Conservation (phyloP, 345 rosid species). For the Dipteronia sinensis region DNA sequence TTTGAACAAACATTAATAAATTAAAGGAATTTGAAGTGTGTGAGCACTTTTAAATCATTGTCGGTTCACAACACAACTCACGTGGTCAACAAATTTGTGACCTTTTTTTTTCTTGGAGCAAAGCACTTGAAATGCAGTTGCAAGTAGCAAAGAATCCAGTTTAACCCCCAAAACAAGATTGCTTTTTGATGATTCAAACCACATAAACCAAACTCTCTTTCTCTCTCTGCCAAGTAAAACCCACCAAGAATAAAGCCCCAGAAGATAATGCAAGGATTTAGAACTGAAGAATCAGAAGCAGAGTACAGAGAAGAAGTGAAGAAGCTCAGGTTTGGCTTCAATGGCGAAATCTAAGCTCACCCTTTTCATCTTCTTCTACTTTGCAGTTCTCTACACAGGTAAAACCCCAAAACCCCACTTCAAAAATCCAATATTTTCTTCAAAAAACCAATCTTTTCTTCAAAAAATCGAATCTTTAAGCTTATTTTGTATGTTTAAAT, state of each 20-base stretch:
- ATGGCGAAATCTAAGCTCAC: conserved; percentile 60
- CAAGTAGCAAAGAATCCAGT: conserved; percentile 3
- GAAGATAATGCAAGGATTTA: conserved; percentile 75
- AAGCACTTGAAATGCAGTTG: not conserved
- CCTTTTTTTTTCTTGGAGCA: not conserved
- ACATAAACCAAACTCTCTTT: conserved; percentile 16
- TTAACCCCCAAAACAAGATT: conserved; percentile 5
- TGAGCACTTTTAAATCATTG: not conserved
- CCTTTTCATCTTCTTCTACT: conserved; percentile 36
- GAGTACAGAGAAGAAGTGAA: conserved; percentile 40
- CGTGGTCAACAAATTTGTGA: conserved; percentile 25
- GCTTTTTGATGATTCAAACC: conserved; percentile 6
- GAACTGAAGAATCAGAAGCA: conserved; percentile 45
- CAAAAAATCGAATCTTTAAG: not conserved
- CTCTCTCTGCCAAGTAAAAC: not conserved
- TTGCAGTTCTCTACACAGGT: conserved; percentile 26
- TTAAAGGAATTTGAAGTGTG: not conserved
- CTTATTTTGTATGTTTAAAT: not conserved
- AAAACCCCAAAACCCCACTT: conserved; percentile 18
- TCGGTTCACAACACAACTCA: conserved; percentile 20
- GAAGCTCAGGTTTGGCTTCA: conserved; percentile 52
- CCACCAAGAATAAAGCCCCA: conserved; percentile 8
- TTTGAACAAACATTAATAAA: not conserved
- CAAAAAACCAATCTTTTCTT: not conserved
- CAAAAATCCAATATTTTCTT: not conserved